Conservation (phyloP, 805 yeast genomes). For the Nematodospora valgi region DNA sequence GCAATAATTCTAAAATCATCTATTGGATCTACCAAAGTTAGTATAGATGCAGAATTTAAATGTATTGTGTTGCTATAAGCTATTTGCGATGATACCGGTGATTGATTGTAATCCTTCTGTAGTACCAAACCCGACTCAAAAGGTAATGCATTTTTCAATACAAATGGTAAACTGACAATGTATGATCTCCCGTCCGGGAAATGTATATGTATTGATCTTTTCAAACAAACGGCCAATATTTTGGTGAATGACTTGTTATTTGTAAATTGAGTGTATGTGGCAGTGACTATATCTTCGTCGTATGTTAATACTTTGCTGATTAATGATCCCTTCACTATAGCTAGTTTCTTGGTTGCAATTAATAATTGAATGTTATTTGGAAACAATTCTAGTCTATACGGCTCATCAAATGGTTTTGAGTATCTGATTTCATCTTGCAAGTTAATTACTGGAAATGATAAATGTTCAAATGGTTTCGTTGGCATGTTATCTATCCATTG, state of each 20-base stretch:
- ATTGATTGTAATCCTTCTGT: constrained; percentile 40
- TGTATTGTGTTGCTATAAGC: constrained; percentile 14
- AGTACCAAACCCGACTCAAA: constrained; percentile 67
- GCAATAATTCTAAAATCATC: constrained; percentile 69
- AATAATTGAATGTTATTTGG: constrained; percentile 32
- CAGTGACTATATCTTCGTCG: constrained; percentile 51
- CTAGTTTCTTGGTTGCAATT: constrained; percentile 36
- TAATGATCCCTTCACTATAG: constrained; percentile 46
- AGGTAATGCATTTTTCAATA: constrained; percentile 55
- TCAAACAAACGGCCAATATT: constrained; percentile 56
- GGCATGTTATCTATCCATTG: constrained; percentile 3
- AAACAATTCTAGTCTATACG: constrained; percentile 19
- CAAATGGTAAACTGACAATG: constrained; percentile 67
- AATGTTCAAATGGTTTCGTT: constrained; percentile 4
- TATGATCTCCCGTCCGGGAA: constrained; percentile 56
- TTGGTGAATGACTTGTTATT: not conserved
- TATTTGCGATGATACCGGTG: constrained; percentile 7
- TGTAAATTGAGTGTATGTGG: constrained; percentile 57
- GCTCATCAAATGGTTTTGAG: constrained; percentile 14
- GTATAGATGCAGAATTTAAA: constrained; percentile 39
- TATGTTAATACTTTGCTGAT: constrained; percentile 48
- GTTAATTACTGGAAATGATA: constrained; percentile 32
- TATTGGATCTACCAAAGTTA: constrained; percentile 72
- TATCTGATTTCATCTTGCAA: constrained; percentile 22
- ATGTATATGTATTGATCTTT: constrained; percentile 61